Conservation (phyloP, 768 basidiomycete genomes). For the Boletus huronensis region DNA sequence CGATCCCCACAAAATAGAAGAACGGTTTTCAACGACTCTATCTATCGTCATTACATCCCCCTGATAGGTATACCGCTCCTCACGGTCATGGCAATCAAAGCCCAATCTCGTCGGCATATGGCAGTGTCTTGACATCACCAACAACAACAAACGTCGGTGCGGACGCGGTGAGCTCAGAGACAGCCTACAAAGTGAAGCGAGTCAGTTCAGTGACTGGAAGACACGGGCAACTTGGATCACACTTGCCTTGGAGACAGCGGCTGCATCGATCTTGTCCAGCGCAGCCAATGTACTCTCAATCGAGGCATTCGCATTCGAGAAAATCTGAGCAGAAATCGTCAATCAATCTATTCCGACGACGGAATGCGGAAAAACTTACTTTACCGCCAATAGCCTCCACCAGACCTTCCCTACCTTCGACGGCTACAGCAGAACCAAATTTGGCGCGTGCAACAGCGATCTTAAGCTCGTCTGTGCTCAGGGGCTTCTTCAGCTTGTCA, state of each 20-base stretch:
- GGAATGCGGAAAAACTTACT: conserved; percentile 39
- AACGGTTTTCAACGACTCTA: conserved; percentile 10
- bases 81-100: conserved; percentile 41
- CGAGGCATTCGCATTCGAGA: conserved; percentile 53
- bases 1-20: background rate
- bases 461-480: conserved; percentile 70
- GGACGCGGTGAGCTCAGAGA: conserved; percentile 59
- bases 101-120: conserved; percentile 81
- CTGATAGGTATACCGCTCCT: conserved; percentile 11
- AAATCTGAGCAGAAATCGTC: conserved; percentile 43
- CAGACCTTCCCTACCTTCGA: conserved; percentile 70
- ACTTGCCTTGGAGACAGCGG: conserved; percentile 66
- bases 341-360: background rate
- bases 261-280: conserved; percentile 65
- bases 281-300: conserved; percentile 61
- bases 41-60: conserved; percentile 17
- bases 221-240: background rate
- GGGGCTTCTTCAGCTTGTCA: conserved; percentile 53
- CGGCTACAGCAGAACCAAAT: conserved; percentile 67
- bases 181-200: conserved; percentile 37
- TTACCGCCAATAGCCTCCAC: conserved; percentile 59
- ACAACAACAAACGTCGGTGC: conserved; percentile 88
- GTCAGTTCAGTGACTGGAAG: background rate
- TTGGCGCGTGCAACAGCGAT: conserved; percentile 85
- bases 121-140: conserved; percentile 73